A percentile compares a stretch with the other conserved stretches of the same genome.
Evolutionary conservation across 257 asterid species (phyloP).

Genomic region (Dorcoceras hygrometricum): DNA sequence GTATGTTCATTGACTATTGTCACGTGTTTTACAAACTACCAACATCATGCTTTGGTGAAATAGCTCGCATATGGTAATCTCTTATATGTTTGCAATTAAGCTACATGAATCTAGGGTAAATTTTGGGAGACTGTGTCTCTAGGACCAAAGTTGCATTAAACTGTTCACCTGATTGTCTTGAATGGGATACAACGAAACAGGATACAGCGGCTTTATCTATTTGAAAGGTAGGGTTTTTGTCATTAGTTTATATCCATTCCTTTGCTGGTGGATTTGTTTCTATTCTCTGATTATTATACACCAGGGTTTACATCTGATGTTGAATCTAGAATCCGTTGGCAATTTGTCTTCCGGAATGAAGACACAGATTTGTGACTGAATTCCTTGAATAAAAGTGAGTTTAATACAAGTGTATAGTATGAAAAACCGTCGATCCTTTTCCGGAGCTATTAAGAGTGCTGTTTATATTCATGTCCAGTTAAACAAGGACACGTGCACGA

Average conservation of each 20-base stretch:
- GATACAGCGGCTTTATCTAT: too few species aligned
- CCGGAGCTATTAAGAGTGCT: neutral
- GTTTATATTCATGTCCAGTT: neutral
- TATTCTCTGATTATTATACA: too few species aligned
- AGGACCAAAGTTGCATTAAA: too few species aligned
- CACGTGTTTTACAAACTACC: too few species aligned
- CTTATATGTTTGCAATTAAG: too few species aligned
- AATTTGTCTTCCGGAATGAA: neutral
- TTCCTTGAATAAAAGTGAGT: neutral
- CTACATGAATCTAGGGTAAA: too few species aligned
- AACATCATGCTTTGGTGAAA: too few species aligned
- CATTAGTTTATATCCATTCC: neutral
- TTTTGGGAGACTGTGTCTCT: too few species aligned
- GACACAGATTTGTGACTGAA: neutral
- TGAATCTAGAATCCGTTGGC: neutral
- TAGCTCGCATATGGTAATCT: too few species aligned
- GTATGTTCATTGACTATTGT: neutral
- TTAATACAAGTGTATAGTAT: neutral
- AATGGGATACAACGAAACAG: too few species aligned
- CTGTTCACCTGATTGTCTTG: too few species aligned
- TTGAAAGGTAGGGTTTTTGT: too few species aligned
- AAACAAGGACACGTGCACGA: neutral
- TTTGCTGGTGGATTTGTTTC: neutral
- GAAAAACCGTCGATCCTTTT: neutral
- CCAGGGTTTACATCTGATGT: neutral